Percentiles rank a stretch among this genome's conserved stretches.
These are phyloP conservation scores for Balakata baccata DNA, from an alignment of 345 rosid genomes.

Conservation along the genomic window DNA sequence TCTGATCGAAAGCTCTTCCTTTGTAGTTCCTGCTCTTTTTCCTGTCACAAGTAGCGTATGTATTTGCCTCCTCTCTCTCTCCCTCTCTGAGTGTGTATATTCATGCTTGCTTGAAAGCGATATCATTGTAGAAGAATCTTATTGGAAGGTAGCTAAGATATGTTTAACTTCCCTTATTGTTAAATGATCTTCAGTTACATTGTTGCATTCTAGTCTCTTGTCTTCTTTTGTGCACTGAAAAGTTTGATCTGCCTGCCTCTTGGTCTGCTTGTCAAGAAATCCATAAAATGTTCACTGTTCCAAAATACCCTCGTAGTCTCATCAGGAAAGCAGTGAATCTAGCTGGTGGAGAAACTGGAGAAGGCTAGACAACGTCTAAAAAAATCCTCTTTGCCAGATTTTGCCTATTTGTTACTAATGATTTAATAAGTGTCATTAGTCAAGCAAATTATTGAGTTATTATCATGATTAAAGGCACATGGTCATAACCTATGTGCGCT, in stretches of 20 bases:
- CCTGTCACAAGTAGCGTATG: background rate
- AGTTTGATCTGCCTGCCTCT: background rate
- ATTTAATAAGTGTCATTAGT: background rate
- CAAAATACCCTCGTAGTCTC: background rate
- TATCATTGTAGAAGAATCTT: background rate
- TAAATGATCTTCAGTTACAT: background rate
- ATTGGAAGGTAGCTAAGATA: background rate
- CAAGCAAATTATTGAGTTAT: background rate
- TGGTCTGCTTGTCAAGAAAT: background rate
- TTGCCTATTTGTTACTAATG: background rate
- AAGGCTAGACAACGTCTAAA: background rate
- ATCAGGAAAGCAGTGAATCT: background rate
- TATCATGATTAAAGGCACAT: background rate
- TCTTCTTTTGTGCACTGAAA: background rate
- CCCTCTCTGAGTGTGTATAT: background rate
- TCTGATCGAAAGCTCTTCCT: constrained; percentile 7
- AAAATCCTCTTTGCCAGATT: too few relatives aligned
- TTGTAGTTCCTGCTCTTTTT: background rate
- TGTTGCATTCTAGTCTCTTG: background rate
- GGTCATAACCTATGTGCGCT: background rate
- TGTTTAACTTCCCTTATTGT: background rate
- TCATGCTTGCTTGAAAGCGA: background rate
- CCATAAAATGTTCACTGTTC: background rate
- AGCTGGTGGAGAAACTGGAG: background rate
- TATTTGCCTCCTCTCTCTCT: background rate